These are phyloP conservation scores for Pythium apleroticum DNA, from an alignment of 352 stramenopile species.

Conservation along the genomic window DNA sequence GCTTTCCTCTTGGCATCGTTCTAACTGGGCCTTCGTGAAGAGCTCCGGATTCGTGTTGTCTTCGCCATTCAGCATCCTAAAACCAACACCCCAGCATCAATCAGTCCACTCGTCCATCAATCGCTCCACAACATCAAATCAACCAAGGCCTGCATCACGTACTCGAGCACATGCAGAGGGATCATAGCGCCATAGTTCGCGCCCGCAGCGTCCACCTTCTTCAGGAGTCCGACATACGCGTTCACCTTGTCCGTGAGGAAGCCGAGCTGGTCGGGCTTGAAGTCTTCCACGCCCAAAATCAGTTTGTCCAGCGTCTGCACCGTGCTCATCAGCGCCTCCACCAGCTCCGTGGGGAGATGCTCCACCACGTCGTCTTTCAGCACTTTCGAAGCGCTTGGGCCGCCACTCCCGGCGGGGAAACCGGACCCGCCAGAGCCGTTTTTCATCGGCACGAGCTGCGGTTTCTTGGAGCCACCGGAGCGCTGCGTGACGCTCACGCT, in stretches of 20 bases:
- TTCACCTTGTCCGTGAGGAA: conserved; percentile 60
- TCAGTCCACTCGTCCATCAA: conserved; percentile 1
- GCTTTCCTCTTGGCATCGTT: conserved; percentile 65
- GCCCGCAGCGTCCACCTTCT: conserved; percentile 42
- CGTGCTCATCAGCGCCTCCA: conserved; percentile 59
- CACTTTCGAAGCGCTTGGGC: conserved; percentile 29
- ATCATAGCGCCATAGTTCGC: conserved; percentile 57
- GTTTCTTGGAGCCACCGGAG: conserved; percentile 34
- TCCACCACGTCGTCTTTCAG: conserved; percentile 59
- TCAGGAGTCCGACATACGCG: conserved; percentile 61
- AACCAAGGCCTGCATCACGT: conserved; percentile 10
- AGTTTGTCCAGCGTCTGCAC: conserved; percentile 70
- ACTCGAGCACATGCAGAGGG: conserved; percentile 60
- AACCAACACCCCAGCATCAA: conserved; percentile 2
- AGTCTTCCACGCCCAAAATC: conserved; percentile 55
- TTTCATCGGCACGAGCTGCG: conserved; percentile 57
- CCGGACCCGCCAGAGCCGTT: conserved; percentile 12
- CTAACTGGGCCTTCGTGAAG: conserved; percentile 63
- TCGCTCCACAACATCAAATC: neutral
- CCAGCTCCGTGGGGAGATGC: conserved; percentile 52
- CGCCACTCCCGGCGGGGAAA: conserved; percentile 9
- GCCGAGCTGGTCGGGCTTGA: conserved; percentile 56
- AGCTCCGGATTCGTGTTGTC: conserved; percentile 65
- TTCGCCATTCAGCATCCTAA: conserved; percentile 51
- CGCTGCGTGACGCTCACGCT: conserved; percentile 30